These are phyloP conservation scores for Rhizopus microsporus DNA, from an alignment of 371 early-diverging fungal genomes.

Conservation along the genomic window DNA sequence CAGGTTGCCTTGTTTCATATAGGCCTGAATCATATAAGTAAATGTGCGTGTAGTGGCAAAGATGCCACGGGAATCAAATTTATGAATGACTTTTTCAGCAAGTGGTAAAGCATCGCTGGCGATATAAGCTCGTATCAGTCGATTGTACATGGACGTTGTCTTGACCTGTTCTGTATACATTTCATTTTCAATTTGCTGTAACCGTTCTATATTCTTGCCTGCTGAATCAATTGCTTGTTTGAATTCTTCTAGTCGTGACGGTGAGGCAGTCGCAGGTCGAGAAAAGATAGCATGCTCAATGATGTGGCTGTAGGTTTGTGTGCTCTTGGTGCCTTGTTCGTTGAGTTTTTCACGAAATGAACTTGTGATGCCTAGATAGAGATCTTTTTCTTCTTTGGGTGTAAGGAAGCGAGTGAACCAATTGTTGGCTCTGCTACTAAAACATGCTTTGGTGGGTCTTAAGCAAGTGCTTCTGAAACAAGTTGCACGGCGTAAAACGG, in stretches of 20 bases:
- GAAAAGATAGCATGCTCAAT: constrained; percentile 43
- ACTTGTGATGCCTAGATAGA: constrained; percentile 41
- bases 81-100: constrained; percentile 28
- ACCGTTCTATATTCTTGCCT: constrained; percentile 18
- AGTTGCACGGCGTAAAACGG: background rate
- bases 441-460: background rate
- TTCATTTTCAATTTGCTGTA: constrained; percentile 23
- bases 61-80: constrained; percentile 16
- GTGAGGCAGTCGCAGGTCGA: constrained; percentile 8
- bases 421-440: constrained; percentile 11
- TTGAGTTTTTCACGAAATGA: constrained; percentile 43
- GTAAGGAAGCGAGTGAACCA: constrained; percentile 46
- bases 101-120: constrained; percentile 14
- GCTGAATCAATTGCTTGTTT: constrained; percentile 30
- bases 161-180: constrained; percentile 22
- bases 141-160: constrained; percentile 36
- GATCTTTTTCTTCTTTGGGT: constrained; percentile 44
- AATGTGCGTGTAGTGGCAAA: constrained; percentile 42
- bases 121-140: constrained; percentile 40
- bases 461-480: background rate
- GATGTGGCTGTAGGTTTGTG: constrained; percentile 39
- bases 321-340: constrained; percentile 29
- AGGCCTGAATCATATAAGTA: constrained; percentile 38
- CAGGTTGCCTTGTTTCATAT: constrained; percentile 24
- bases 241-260: constrained; percentile 25